Evolutionary conservation across 805 yeast genomes (phyloP).

Genomic region (Yarrowia hollandica): DNA sequence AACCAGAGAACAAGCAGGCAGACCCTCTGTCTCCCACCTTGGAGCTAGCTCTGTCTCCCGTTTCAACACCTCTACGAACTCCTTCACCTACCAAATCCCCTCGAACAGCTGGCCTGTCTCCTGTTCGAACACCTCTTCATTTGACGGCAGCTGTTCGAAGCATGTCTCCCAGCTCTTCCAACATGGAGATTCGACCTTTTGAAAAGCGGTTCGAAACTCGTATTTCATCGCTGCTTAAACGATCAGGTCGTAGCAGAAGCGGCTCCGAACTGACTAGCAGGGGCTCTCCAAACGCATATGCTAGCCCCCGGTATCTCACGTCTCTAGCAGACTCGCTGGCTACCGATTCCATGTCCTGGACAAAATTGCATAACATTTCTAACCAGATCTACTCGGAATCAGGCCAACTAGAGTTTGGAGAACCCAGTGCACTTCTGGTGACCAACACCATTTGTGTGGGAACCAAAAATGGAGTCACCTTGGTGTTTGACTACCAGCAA

Average conservation of each 20-base stretch:
- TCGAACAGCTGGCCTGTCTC: neutral
- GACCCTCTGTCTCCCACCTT: slow-evolving; percentile 1
- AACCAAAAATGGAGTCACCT: slow-evolving; percentile 63
- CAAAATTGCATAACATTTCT: slow-evolving; percentile 46
- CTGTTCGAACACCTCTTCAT: slow-evolving; percentile 1
- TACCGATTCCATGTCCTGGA: slow-evolving; percentile 40
- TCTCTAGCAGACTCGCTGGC: slow-evolving; percentile 7
- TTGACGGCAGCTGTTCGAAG: neutral
- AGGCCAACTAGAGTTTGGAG: slow-evolving; percentile 49
- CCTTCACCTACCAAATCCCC: slow-evolving; percentile 3
- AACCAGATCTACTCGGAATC: slow-evolving; percentile 42
- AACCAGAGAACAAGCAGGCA: neutral
- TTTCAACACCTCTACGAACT: neutral
- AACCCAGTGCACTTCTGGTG: slow-evolving; percentile 48
- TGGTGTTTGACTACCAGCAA: slow-evolving; percentile 72
- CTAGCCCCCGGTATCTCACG: neutral
- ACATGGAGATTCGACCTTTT: slow-evolving; percentile 19
- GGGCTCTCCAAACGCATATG: neutral
- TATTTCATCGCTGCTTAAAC: neutral
- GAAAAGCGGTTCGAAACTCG: slow-evolving; percentile 20
- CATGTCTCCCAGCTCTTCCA: slow-evolving; percentile 12
- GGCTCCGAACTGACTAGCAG: slow-evolving; percentile 21
- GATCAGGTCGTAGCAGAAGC: slow-evolving; percentile 14
- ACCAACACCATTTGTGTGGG: slow-evolving; percentile 52
- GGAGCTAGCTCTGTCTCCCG: slow-evolving; percentile 11